phyloP scores from a whole-genome alignment of 345 rosid genomes.

The Physaria fendleri region DNA sequence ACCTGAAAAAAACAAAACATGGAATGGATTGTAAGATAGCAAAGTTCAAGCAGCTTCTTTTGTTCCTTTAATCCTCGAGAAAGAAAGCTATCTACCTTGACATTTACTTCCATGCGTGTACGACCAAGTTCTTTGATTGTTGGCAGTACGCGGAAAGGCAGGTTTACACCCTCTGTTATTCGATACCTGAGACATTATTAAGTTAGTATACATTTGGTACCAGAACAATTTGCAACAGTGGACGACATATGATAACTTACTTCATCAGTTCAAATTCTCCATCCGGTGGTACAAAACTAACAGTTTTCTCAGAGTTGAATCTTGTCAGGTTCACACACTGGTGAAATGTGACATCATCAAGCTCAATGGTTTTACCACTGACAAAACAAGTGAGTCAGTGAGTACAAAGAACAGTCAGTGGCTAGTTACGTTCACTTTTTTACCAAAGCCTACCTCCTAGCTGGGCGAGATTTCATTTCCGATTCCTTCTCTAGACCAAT shows the following conservation, averaged over 20 bases:
- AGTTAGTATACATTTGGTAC: not conserved
- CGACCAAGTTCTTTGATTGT: slow-evolving; percentile 98
- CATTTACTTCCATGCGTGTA: slow-evolving; percentile 99
- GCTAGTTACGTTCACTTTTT: not conserved
- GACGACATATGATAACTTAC: slow-evolving; percentile 45
- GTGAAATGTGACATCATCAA: slow-evolving; percentile 98
- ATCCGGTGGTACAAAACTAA: slow-evolving; percentile 98
- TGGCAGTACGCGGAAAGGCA: slow-evolving; percentile 94
- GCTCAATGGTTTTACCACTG: slow-evolving; percentile 98
- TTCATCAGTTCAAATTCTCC: slow-evolving; percentile 99
- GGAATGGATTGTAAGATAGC: slow-evolving; percentile 12
- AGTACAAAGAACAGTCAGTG: not conserved
- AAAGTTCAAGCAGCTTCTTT: not conserved
- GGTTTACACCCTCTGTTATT: slow-evolving; percentile 96
- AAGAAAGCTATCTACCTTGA: slow-evolving; percentile 56
- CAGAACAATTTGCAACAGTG: not conserved
- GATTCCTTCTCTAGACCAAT: slow-evolving; percentile 99
- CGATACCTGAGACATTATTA: slow-evolving; percentile 55
- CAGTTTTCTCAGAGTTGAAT: slow-evolving; percentile 97
- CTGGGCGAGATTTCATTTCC: slow-evolving; percentile 87
- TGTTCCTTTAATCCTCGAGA: not conserved
- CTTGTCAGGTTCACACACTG: slow-evolving; percentile 97
- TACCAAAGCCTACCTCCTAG: slow-evolving; percentile 65
- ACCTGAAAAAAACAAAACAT: slow-evolving; percentile 29
- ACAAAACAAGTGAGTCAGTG: slow-evolving; percentile 9